phyloP scores from a whole-genome alignment of 805 yeast genomes.

The Wickerhamomyces strasburgensis region DNA sequence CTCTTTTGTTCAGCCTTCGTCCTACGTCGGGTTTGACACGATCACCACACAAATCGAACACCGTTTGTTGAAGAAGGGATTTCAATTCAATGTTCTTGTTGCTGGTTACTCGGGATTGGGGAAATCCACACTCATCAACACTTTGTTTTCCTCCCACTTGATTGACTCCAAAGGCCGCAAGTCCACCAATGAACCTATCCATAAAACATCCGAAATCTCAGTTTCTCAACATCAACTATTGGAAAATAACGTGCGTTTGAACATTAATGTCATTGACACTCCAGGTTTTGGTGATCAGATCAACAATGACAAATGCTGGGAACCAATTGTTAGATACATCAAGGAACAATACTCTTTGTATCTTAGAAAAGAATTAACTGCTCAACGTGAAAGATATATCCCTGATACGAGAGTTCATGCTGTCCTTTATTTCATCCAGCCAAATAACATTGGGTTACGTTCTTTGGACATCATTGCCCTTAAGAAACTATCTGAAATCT shows the following conservation, averaged over 20 bases:
- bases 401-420: conserved; percentile 92
- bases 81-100: conserved; percentile 89
- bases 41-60: conserved; percentile 94
- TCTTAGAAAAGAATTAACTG: conserved; percentile 89
- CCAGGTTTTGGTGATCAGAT: conserved; percentile 98
- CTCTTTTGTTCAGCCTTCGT: conserved; percentile 44
- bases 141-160: conserved; percentile 80
- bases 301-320: conserved; percentile 95
- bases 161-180: conserved; percentile 71
- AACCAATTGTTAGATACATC: conserved; percentile 87
- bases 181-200: conserved; percentile 62
- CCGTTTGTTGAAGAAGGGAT: conserved; percentile 85
- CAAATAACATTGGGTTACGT: conserved; percentile 81
- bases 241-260: conserved; percentile 85
- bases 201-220: conserved; percentile 81
- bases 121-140: conserved; percentile 86
- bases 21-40: conserved; percentile 94
- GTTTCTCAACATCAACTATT: conserved; percentile 62
- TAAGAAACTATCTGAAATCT: conserved; percentile 79
- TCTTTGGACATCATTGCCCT: conserved; percentile 79
- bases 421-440: conserved; percentile 84
- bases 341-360: conserved; percentile 92
- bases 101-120: conserved; percentile 95
- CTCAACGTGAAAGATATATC: conserved; percentile 80
- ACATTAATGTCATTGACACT: conserved; percentile 87